Evolutionary conservation across 352 stramenopile genomes (phyloP), one percentile per base, ranked within the genome.

Genomic region (Globisporangium irregulare): DNA sequence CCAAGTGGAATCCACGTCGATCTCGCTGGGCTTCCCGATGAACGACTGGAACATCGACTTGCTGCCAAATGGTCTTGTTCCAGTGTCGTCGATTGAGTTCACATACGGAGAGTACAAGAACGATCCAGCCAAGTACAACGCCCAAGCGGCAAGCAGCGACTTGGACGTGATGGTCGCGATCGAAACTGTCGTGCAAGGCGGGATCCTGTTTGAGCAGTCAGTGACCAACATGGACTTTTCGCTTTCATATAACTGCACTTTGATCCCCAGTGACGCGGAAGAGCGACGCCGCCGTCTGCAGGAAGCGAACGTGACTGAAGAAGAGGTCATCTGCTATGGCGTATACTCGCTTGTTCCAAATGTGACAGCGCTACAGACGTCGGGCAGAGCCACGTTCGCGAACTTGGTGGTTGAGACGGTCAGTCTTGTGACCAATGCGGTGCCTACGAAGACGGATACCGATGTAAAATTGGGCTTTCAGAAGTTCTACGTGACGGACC

Each of bases 21-120:
- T 71, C 3, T 67, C 61, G 20, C 25, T 71, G 6, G 64, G 64
- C 5, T 73, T 73, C 25, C 66, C 65, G 4, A 54, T 73, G 63
- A 73, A 71, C 4, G 68, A 73, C 32, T 73, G 68, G 68, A 73
- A 71, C 27, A 53, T 43, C 29, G 51, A 36, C 1, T n/a, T 73
- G 27, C 58, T 73, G 14, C 27, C 58, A 8, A 62, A 15, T 12
- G 67, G 67, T 0, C n/a, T 66, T 12, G 7, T 9, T 2, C 53
- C 54, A 27, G 58, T 20, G 18, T 43, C 57, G 7, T 57, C 53
- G 20, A 25, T 73, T 7, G 54, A 64, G 22, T 73, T 73, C 43
- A 68, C 67, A 14, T 69, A 73, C 32, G 62, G 61, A 32, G 61
- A 73, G 20, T 73, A 68, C 62, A 65, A 43, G 3, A 34, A 27